Base-by-base conservation (phyloP, 2,329 filamentous ascomycete species). In the Parasarocladium wereldwijsianum region DNA sequence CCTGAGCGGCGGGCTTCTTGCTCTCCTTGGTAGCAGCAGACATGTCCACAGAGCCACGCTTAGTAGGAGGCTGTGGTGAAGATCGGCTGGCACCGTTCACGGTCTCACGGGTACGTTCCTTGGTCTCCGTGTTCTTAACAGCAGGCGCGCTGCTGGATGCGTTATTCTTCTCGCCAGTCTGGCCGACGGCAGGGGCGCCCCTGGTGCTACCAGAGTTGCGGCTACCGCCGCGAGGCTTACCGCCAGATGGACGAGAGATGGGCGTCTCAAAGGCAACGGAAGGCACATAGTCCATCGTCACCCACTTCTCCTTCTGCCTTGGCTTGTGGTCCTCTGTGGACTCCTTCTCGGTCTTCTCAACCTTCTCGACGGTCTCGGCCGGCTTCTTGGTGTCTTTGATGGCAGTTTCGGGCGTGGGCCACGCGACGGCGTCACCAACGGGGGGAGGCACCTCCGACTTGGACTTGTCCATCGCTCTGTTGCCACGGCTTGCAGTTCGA, bases 371-470 rank as follows among this genome's bases (percentile, higher is more conserved):
- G 2, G 63, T 55, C 51, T 83, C 85, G 12, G 20, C 10, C 11
- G 28, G 4, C 45, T 76, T 76, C 55, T 81, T 82, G 37, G 80
- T 70, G 41, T 90, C 84, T 38, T 64, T 60, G 26, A 54, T 53
- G 29, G 76, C 74, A 31, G 77, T 71, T 42, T 93, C 83, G 1
- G 85, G 85, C 3, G 87, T 96, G 11, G 90, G 90, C 90, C 90
- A 98, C 13, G 75, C 75, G 31, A 72, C 61, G 29, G 82, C 66
- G 51, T 96, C 86, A 34, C 70, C 74, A 26, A 83, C 77, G 3
- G 81, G 66, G 16, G 81, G 81, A 4, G 60, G 47, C 3, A 54
- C 37, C 15, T 53, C 55, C 10, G 43, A 32, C 37, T 49, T 54
- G 34, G 29, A 34, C 26, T 38, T 39, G 9, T 39, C 50, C 3